Evolutionary conservation across 768 basidiomycete species (phyloP).

Genomic region (Psilocybe azurescens): DNA sequence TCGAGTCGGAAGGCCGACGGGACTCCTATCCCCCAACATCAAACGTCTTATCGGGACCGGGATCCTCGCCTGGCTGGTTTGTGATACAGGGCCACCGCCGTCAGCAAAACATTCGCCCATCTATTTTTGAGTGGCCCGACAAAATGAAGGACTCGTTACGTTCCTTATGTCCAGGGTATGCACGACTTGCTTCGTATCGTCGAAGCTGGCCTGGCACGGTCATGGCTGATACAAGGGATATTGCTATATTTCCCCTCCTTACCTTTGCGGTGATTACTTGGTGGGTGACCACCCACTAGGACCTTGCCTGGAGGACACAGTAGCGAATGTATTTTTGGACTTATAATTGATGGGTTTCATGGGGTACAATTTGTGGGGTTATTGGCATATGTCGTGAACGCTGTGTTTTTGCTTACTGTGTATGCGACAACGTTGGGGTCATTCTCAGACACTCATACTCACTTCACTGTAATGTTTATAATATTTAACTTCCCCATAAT

Average conservation of each 20-base stretch:
- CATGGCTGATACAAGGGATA: conserved; percentile 45
- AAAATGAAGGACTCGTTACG: conserved; percentile 5
- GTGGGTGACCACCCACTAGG: conserved; percentile 29
- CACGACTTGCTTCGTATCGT: conserved; percentile 12
- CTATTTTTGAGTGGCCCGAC: conserved; percentile 5
- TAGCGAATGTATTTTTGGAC: conserved; percentile 1
- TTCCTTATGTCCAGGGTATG: conserved; percentile 8
- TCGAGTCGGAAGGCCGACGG: conserved; percentile 10
- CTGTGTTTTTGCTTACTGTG: not conserved
- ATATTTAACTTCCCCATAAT: no score
- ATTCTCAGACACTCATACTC: no score
- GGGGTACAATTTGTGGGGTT: not conserved
- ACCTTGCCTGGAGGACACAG: not conserved
- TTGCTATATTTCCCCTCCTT: conserved; percentile 47
- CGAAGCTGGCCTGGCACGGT: conserved; percentile 34
- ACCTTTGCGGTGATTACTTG: conserved; percentile 44
- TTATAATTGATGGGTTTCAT: not conserved
- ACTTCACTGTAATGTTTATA: no score
- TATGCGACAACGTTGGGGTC: no score
- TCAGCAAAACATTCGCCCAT: conserved; percentile 4
- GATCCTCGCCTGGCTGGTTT: conserved; percentile 22
- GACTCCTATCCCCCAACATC: conserved; percentile 12
- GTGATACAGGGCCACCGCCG: conserved; percentile 17
- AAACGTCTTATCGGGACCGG: not conserved
- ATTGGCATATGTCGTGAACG: not conserved